Conservation (phyloP, 768 basidiomycete species). For the Termitomyces sp. region DNA sequence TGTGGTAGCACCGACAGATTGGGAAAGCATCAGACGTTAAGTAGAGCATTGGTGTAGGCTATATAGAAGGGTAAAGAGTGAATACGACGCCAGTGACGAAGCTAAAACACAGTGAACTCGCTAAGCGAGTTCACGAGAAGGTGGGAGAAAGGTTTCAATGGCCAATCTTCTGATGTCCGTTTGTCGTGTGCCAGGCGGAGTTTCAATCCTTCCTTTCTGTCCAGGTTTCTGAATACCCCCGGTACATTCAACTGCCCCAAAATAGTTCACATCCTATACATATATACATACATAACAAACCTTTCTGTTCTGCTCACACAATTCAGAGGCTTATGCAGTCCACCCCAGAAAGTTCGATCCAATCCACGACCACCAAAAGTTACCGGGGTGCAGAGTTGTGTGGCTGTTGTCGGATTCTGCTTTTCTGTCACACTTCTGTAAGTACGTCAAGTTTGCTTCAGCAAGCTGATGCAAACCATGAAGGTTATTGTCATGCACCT, state of each 20-base stretch:
- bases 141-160: conserved; percentile 8
- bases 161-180: conserved; percentile 8
- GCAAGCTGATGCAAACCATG: neutral
- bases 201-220: neutral
- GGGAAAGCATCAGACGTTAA: conserved; percentile 90
- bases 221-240: neutral
- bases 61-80: conserved; percentile 32
- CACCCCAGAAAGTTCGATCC: neutral
- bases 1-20: conserved; percentile 60
- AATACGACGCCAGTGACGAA: conserved; percentile 38
- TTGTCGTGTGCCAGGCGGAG: conserved; percentile 4
- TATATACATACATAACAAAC: no score
- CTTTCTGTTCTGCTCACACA: neutral
- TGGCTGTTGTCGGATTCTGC: neutral
- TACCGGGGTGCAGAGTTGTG: neutral
- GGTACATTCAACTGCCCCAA: neutral
- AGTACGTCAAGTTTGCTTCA: no score
- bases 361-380: neutral
- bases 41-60: conserved; percentile 63
- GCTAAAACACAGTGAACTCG: conserved; percentile 16
- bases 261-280: neutral
- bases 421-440: neutral
- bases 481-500: neutral
- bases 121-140: conserved; percentile 15
- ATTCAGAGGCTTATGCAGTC: neutral